These are phyloP conservation scores for Barnettozyma sp. DNA, from an alignment of 805 yeast genomes.

Conservation along the genomic window DNA sequence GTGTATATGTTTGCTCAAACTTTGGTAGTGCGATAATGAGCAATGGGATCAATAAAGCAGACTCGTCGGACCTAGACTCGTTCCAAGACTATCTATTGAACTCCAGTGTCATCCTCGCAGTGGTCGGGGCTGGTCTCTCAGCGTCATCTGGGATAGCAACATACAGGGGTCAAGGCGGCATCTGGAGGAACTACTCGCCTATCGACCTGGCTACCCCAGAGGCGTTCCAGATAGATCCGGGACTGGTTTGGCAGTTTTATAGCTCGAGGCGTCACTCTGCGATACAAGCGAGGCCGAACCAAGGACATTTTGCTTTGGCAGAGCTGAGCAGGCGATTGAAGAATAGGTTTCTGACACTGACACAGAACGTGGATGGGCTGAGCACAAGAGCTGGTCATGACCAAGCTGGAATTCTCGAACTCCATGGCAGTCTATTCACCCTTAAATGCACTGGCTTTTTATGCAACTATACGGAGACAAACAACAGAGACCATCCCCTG, in stretches of 20 bases:
- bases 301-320: constrained; percentile 67
- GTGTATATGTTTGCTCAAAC: too few relatives aligned
- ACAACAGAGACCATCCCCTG: constrained; percentile 51
- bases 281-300: constrained; percentile 60
- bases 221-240: constrained; percentile 78
- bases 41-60: constrained; percentile 5
- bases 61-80: constrained; percentile 15
- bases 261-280: constrained; percentile 62
- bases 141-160: constrained; percentile 74
- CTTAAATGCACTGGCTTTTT: constrained; percentile 68
- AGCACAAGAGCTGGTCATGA: constrained; percentile 60
- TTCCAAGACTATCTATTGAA: constrained; percentile 45
- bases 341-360: constrained; percentile 52
- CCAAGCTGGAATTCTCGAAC: constrained; percentile 45
- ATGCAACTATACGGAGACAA: constrained; percentile 55
- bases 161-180: constrained; percentile 63
- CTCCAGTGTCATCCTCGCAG: constrained; percentile 47
- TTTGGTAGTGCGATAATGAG: constrained; percentile 5
- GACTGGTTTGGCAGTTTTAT: constrained; percentile 87
- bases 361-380: constrained; percentile 81
- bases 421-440: constrained; percentile 75
- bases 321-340: constrained; percentile 41
- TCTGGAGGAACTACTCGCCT: constrained; percentile 72
- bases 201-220: constrained; percentile 89
- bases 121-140: constrained; percentile 81